Base-by-base conservation (phyloP, 176 grass and related monocot genomes). In the Ananas comosus region DNA sequence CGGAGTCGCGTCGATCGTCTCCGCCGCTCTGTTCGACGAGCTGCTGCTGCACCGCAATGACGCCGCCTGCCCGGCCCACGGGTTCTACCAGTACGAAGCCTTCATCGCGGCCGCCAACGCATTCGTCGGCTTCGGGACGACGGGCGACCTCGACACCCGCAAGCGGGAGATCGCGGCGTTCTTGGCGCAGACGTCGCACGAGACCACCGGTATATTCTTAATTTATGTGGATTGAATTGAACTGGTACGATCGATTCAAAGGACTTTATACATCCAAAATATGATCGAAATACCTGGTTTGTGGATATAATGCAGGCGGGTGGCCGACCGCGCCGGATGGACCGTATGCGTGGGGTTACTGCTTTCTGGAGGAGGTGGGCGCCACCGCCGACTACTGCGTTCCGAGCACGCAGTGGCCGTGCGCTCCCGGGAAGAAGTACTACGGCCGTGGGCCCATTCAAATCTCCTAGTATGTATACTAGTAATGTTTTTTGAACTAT, bases 101-200 rank as follows among this genome's bases (percentile, higher is more conserved):
- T 85, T 85, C 82, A 14, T 89, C 51, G 11, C 79, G 33, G 86
- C 86, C 17, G 78, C 82, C 11, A 28, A 5, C 9, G 9, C 82
- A n/a, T 88, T 79, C 71, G n/a, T 50, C 18, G 76, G 10, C 2
- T 88, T 85, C 79, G 82, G 74, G 63, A 81, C 68, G 48, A 72
- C 64, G 49, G 75, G 86, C 18, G 68, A 29, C 52, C 2, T 22
- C 0, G 48, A 50, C 33, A 70, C 72, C 9, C 21, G 23, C 2
- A 67, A 65, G 64, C 76, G 79, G 25, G 79, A 88, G 64, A 72
- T 89, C 72, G 82, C 87, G 10, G 79, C 87, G 25, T 89, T 89
- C 82, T 82, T 89, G 50, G 87, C 64, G 9, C 68, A 89, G 76
- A 85, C 82, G 58, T 89, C 87, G 5, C 82, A 89, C 28, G 87